Evolutionary conservation across 192 early-diverging fungal species (phyloP).

Genomic region (Rhizoclosmatium sp.): DNA sequence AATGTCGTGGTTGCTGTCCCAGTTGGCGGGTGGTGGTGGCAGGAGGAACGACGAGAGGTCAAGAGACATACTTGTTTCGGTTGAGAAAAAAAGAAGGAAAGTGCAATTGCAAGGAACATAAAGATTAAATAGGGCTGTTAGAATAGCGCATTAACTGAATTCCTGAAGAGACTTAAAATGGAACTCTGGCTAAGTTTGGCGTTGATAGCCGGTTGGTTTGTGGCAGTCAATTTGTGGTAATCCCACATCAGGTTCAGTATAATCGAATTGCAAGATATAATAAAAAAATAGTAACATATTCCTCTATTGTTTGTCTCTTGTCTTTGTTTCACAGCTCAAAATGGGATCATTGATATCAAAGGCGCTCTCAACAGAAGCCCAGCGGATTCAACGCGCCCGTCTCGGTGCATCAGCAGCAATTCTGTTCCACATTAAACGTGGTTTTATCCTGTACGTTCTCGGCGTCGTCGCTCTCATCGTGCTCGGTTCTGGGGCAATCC

Average conservation of each 20-base stretch:
- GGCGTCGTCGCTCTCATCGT: slow-evolving; percentile 12
- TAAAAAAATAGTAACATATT: too few relatives aligned
- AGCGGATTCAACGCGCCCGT: slow-evolving; percentile 22
- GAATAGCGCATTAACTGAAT: too few relatives aligned
- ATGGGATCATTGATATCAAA: slow-evolving; percentile 28
- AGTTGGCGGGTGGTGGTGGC: slow-evolving; percentile 74
- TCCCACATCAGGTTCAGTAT: too few relatives aligned
- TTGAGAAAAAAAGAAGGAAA: slow-evolving; percentile 3
- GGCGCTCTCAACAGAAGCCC: slow-evolving; percentile 22
- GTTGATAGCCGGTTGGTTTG: too few relatives aligned
- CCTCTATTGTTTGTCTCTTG: too few relatives aligned
- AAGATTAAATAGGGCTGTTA: too few relatives aligned
- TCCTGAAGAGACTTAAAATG: too few relatives aligned
- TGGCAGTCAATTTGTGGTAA: too few relatives aligned
- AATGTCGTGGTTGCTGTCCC: slow-evolving; percentile 60
- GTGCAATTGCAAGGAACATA: not conserved
- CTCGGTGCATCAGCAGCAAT: not conserved
- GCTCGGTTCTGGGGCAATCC: not conserved
- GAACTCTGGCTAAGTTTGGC: too few relatives aligned
- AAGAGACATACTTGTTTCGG: not conserved
- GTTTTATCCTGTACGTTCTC: not conserved
- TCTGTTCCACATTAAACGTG: not conserved
- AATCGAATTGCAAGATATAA: too few relatives aligned
- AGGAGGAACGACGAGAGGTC: slow-evolving; percentile 60
- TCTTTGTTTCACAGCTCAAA: not conserved